A percentile compares a stretch with the other conserved stretches of the same genome.
Evolutionary conservation across 768 basidiomycete species (phyloP).

Genomic region (Tylopilus intermedius): DNA sequence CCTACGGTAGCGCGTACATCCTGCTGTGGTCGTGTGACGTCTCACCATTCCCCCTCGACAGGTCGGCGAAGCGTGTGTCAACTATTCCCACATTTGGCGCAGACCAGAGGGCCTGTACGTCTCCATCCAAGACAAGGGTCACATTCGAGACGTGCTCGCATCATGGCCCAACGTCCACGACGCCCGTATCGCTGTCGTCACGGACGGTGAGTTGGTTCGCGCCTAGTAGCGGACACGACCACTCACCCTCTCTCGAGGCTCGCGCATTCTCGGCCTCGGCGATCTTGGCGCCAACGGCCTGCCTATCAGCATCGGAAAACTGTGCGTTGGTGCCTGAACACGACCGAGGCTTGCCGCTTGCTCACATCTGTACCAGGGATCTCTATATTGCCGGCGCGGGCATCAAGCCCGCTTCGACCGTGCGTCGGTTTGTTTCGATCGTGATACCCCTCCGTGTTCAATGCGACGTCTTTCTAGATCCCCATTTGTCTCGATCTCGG

Average conservation of each 20-base stretch:
- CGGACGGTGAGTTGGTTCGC: slow-evolving; percentile 47
- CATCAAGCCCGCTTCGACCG: slow-evolving; percentile 47
- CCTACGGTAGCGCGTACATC: slow-evolving; percentile 47
- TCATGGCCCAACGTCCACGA: slow-evolving; percentile 44
- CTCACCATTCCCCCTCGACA: background rate
- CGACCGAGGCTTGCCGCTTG: background rate
- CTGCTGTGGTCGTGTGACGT: slow-evolving; percentile 7
- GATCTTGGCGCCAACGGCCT: slow-evolving; percentile 39
- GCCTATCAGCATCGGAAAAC: slow-evolving; percentile 67
- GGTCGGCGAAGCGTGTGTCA: slow-evolving; percentile 69
- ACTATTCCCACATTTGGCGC: slow-evolving; percentile 67
- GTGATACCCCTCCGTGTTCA: background rate
- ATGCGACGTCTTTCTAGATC: slow-evolving; percentile 28
- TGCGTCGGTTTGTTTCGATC: slow-evolving; percentile 10
- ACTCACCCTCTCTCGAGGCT: slow-evolving; percentile 32
- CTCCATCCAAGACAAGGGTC: slow-evolving; percentile 62
- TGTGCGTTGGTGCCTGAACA: slow-evolving; percentile 36
- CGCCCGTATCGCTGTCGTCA: slow-evolving; percentile 69
- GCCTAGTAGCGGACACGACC: background rate
- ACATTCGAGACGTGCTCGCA: slow-evolving; percentile 51
- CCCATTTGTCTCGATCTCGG: slow-evolving; percentile 73
- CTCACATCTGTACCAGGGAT: slow-evolving; percentile 33
- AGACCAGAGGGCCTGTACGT: slow-evolving; percentile 58
- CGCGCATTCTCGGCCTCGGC: slow-evolving; percentile 68
- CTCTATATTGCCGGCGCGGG: slow-evolving; percentile 72